These are phyloP conservation scores for Microdochium trichocladiopsis DNA, from an alignment of 2,329 filamentous ascomycete species.

Conservation along the genomic window DNA sequence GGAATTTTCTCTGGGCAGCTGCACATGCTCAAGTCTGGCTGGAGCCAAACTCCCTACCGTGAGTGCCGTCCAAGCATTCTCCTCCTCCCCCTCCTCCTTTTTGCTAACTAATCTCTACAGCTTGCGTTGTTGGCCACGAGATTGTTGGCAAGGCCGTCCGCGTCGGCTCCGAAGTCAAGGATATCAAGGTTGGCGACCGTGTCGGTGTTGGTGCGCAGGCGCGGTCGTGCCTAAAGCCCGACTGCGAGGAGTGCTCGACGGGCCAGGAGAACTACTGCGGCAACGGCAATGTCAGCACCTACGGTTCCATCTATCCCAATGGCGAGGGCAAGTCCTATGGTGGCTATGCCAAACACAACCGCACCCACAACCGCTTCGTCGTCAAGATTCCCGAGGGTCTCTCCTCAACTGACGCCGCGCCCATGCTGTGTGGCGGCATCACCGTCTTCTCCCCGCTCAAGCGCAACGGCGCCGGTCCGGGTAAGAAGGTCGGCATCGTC, in stretches of 20 bases:
- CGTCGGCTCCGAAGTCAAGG: conserved; percentile 25
- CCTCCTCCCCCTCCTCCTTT: not conserved
- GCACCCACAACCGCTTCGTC: conserved; percentile 27
- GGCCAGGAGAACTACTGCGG: conserved; percentile 10
- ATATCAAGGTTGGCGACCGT: conserved; percentile 20
- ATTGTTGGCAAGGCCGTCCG: conserved; percentile 36
- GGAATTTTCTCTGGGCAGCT: conserved; percentile 20
- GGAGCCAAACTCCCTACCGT: conserved; percentile 34
- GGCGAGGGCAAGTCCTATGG: conserved; percentile 46
- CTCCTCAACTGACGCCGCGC: conserved; percentile 31
- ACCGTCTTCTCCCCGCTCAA: conserved; percentile 59
- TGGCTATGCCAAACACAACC: conserved; percentile 24
- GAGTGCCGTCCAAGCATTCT: conserved; percentile 8
- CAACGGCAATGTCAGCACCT: conserved; percentile 28
- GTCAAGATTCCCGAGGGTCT: conserved; percentile 29
- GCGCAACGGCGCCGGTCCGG: conserved; percentile 57
- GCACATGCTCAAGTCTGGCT: conserved; percentile 50
- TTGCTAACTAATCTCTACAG: not conserved
- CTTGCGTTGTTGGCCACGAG: conserved; percentile 33
- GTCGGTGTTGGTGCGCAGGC: conserved; percentile 36
- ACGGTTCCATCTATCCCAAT: conserved; percentile 32
- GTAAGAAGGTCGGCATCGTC: conserved; percentile 59
- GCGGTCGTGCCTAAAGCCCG: conserved; percentile 27
- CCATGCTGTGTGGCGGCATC: conserved; percentile 65
- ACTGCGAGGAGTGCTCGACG: conserved; percentile 11